phyloP scores from a whole-genome alignment of 1,284 basidiomycete species.

The Gymnopus androsaceus region DNA sequence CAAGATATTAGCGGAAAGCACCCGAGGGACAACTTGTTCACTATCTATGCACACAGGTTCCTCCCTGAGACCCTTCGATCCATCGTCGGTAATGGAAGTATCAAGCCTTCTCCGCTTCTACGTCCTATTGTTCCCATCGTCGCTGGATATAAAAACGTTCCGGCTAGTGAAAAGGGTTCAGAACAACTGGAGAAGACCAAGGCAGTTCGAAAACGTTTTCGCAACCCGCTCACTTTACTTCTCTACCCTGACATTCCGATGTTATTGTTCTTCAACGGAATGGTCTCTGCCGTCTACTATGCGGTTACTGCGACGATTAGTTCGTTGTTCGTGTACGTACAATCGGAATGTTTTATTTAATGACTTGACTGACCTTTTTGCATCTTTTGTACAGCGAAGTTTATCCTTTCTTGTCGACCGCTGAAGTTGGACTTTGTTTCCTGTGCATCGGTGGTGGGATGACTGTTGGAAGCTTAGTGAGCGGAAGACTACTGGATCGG shows the following conservation, averaged over 20 bases:
- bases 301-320: constrained; percentile 67
- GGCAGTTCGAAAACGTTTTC: constrained; percentile 38
- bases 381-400: constrained; percentile 22
- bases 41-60: constrained; percentile 34
- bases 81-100: constrained; percentile 62
- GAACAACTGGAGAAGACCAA: constrained; percentile 23
- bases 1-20: background rate
- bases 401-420: constrained; percentile 65
- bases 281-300: constrained; percentile 64
- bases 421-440: constrained; percentile 71
- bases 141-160: constrained; percentile 33
- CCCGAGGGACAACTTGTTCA: background rate
- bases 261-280: constrained; percentile 59
- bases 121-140: constrained; percentile 59
- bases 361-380: background rate
- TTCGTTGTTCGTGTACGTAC: constrained; percentile 49
- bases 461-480: constrained; percentile 43
- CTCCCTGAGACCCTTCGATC: constrained; percentile 64
- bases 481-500: constrained; percentile 58
- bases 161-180: constrained; percentile 8
- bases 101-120: constrained; percentile 47
- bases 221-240: constrained; percentile 63
- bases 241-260: constrained; percentile 58
- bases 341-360: background rate
- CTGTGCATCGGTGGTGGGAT: constrained; percentile 55